phyloP scores from a whole-genome alignment of 1,139 yeast genomes.

The Protomyces gravidus region DNA sequence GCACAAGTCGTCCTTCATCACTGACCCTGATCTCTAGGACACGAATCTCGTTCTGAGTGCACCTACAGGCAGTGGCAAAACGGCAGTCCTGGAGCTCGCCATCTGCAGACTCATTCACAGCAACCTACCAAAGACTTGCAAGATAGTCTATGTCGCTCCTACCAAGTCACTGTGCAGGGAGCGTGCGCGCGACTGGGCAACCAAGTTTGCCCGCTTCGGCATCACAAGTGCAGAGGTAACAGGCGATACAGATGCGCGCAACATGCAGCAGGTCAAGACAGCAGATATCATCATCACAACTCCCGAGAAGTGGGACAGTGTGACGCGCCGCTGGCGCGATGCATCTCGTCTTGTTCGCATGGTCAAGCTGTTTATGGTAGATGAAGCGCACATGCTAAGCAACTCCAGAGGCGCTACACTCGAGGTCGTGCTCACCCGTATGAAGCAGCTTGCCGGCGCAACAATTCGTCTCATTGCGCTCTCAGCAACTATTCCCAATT shows the following conservation, averaged over 20 bases:
- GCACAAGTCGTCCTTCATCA: too few relatives aligned
- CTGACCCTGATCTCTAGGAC: conserved; percentile 31
- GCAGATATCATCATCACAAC: conserved; percentile 52
- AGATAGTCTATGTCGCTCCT: conserved; percentile 53
- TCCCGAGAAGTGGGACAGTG: conserved; percentile 57
- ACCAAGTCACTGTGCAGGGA: conserved; percentile 50
- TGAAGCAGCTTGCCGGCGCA: conserved; percentile 44
- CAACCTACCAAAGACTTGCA: conserved; percentile 37
- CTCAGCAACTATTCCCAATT: conserved; percentile 56
- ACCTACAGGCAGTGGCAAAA: conserved; percentile 59
- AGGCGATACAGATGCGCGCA: conserved; percentile 47
- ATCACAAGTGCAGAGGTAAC: conserved; percentile 49
- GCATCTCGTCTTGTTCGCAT: conserved; percentile 44
- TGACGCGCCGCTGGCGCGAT: conserved; percentile 52
- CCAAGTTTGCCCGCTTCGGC: conserved; percentile 42
- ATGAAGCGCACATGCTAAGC: conserved; percentile 46
- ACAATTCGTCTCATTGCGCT: conserved; percentile 49
- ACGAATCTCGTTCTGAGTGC: conserved; percentile 50
- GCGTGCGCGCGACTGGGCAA: conserved; percentile 44
- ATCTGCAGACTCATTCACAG: conserved; percentile 43
- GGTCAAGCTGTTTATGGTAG: conserved; percentile 44
- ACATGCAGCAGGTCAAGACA: conserved; percentile 45
- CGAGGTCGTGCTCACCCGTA: conserved; percentile 53
- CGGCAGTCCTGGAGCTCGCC: conserved; percentile 53
- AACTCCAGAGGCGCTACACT: conserved; percentile 52